A percentile compares a stretch with the other conserved stretches of the same genome.
phyloP scores from a whole-genome alignment of 768 basidiomycete species.

The Boletus patriciae region DNA sequence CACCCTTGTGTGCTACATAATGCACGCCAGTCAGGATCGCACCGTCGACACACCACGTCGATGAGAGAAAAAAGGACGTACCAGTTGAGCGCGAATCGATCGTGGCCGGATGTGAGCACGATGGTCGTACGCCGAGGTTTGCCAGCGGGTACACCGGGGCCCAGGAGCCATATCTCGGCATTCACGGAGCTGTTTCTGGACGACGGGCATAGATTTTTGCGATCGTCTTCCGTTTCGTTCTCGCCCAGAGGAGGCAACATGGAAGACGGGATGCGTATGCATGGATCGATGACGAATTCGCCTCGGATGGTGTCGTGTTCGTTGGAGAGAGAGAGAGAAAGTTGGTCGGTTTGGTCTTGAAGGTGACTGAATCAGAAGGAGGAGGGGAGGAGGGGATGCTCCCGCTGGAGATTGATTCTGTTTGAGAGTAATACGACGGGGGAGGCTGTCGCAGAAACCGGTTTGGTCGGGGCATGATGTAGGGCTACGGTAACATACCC shows the following conservation, averaged over 20 bases:
- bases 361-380: conserved; percentile 7
- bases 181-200: conserved; percentile 38
- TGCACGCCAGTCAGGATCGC: no score
- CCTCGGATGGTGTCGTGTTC: conserved; percentile 14
- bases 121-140: conserved; percentile 20
- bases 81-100: conserved; percentile 4
- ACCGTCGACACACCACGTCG: neutral
- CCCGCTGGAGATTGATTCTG: neutral
- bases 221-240: conserved; percentile 37
- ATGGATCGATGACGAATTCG: conserved; percentile 46
- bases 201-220: conserved; percentile 40
- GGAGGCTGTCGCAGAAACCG: conserved; percentile 16
- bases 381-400: neutral
- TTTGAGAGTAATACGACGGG: conserved; percentile 19
- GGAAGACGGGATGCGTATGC: conserved; percentile 38
- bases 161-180: conserved; percentile 41
- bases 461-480: neutral
- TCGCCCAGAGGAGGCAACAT: conserved; percentile 40
- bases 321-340: conserved; percentile 15
- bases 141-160: conserved; percentile 1
- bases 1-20: conserved; percentile 12
- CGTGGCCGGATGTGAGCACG: conserved; percentile 18
- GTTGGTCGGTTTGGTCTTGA: conserved; percentile 33
- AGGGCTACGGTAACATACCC: neutral
- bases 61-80: neutral